These are phyloP conservation scores for Petasospora fabianii DNA, from an alignment of 1,139 yeast genomes.

Conservation along the genomic window DNA sequence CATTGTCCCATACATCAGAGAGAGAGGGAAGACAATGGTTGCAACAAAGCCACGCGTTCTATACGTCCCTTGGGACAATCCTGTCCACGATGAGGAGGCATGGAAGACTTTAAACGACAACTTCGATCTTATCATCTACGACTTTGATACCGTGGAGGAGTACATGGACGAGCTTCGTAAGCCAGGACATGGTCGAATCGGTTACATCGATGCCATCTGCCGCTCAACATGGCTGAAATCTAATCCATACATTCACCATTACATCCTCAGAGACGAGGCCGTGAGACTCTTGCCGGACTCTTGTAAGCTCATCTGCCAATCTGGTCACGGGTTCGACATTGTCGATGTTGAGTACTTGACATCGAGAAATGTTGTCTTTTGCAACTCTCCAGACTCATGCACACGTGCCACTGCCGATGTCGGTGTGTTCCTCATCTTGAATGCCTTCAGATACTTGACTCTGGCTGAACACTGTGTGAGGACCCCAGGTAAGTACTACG, in stretches of 20 bases:
- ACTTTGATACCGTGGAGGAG: constrained; percentile 32
- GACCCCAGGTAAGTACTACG: constrained; percentile 30
- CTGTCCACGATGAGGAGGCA: constrained; percentile 33
- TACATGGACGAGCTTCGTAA: constrained; percentile 33
- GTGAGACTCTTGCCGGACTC: constrained; percentile 32
- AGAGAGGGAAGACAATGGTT: constrained; percentile 1
- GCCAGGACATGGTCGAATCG: constrained; percentile 33
- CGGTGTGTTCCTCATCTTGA: constrained; percentile 31
- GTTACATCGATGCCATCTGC: constrained; percentile 34
- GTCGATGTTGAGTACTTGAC: constrained; percentile 36
- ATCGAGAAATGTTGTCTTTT: constrained; percentile 32
- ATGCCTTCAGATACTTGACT: constrained; percentile 31
- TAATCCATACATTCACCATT: constrained; percentile 34
- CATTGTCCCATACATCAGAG: no score
- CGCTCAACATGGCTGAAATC: constrained; percentile 37
- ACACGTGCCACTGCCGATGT: constrained; percentile 38
- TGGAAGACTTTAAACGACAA: constrained; percentile 33
- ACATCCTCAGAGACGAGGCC: constrained; percentile 32
- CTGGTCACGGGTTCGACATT: constrained; percentile 40
- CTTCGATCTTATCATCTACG: constrained; percentile 33
- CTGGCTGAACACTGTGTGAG: constrained; percentile 36
- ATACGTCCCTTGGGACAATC: constrained; percentile 35
- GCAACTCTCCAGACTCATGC: constrained; percentile 36
- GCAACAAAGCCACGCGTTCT: constrained; percentile 30
- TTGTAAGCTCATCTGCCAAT: constrained; percentile 33